Evolutionary conservation across 2,329 filamentous ascomycete genomes (phyloP).

Genomic region (Aspergillus texensis): DNA sequence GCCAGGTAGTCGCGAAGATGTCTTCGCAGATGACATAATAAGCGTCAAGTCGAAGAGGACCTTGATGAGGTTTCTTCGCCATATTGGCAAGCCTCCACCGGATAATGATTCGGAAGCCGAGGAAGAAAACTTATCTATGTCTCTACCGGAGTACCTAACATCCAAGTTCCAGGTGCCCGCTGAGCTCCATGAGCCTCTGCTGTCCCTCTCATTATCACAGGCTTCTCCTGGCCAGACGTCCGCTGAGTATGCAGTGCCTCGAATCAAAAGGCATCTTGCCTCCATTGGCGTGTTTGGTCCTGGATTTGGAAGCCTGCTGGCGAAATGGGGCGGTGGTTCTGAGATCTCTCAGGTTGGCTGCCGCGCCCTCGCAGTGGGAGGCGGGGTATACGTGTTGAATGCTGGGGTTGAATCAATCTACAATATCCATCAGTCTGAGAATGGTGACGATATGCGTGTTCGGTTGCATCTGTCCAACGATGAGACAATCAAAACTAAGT

Average conservation of each 20-base stretch:
- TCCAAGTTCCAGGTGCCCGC: conserved; percentile 68
- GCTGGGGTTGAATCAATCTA: conserved; percentile 59
- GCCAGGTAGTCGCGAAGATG: conserved; percentile 86
- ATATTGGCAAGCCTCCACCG: conserved; percentile 65
- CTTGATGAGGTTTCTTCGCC: conserved; percentile 92
- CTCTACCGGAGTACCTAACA: conserved; percentile 50
- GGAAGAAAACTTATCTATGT: conserved; percentile 53
- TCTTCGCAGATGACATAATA: conserved; percentile 78
- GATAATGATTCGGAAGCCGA: conserved; percentile 39
- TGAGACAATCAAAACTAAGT: conserved; percentile 40
- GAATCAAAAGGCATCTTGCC: conserved; percentile 76
- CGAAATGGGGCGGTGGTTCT: conserved; percentile 88
- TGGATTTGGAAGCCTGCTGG: conserved; percentile 85
- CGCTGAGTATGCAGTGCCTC: conserved; percentile 69
- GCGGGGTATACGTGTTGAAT: conserved; percentile 84
- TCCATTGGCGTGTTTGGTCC: conserved; percentile 87
- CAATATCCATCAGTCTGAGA: conserved; percentile 13
- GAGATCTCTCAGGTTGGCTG: conserved; percentile 92
- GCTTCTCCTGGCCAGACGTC: conserved; percentile 56
- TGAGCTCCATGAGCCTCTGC: conserved; percentile 66
- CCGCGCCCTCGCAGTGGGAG: conserved; percentile 86
- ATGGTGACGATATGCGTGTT: conserved; percentile 25
- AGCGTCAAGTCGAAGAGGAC: conserved; percentile 79
- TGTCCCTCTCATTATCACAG: conserved; percentile 76
- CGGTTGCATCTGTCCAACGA: conserved; percentile 39